phyloP scores from a whole-genome alignment of 805 yeast species.

The Kurtzmaniella cleridarum region DNA sequence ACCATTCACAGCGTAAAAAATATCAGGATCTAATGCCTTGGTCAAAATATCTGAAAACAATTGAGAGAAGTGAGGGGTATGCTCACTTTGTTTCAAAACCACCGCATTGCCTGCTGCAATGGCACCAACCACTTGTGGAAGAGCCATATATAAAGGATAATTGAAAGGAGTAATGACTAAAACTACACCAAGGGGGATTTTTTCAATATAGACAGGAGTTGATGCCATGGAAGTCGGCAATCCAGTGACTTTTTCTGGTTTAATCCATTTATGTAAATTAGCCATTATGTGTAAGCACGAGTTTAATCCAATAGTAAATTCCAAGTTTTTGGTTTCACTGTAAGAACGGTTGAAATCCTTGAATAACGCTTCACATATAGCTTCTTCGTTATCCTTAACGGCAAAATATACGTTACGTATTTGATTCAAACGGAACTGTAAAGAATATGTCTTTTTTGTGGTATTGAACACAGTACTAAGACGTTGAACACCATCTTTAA shows the following conservation, averaged over 20 bases:
- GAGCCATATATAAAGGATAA: conserved; percentile 62
- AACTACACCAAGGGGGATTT: conserved; percentile 55
- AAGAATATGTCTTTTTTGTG: conserved; percentile 42
- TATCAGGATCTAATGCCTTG: conserved; percentile 48
- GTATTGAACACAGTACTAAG: conserved; percentile 40
- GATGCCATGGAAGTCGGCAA: conserved; percentile 30
- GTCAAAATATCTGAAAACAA: conserved; percentile 53
- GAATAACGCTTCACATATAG: conserved; percentile 50
- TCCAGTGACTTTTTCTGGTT: conserved; percentile 39
- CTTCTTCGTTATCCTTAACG: conserved; percentile 52
- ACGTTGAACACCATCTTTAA: conserved; percentile 40
- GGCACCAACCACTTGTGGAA: conserved; percentile 72
- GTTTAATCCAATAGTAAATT: conserved; percentile 43
- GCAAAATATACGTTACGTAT: conserved; percentile 64
- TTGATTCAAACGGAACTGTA: conserved; percentile 54
- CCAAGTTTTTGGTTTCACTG: conserved; percentile 58
- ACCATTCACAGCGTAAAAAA: conserved; percentile 66
- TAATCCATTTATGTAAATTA: conserved; percentile 56
- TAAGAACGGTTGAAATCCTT: conserved; percentile 64
- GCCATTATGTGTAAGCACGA: conserved; percentile 60
- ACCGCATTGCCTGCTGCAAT: conserved; percentile 83
- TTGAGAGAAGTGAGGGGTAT: conserved; percentile 55
- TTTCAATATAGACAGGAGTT: conserved; percentile 27
- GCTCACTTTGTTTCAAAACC: conserved; percentile 71
- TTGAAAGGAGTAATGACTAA: conserved; percentile 77